These are phyloP conservation scores for Lipomyces orientalis DNA, from an alignment of 805 yeast genomes.

Conservation along the genomic window DNA sequence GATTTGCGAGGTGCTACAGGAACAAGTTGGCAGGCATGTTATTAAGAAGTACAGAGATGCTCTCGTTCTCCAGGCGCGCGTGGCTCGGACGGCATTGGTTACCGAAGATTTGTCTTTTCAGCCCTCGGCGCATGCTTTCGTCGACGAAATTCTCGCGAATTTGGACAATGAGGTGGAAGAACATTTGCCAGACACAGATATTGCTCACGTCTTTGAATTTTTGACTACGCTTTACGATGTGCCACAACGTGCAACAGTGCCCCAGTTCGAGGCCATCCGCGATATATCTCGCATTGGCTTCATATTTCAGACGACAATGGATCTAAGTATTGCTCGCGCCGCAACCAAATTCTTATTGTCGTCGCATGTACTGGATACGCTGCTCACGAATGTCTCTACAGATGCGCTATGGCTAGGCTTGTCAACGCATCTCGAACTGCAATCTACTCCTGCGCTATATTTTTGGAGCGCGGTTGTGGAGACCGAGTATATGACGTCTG, in stretches of 20 bases:
- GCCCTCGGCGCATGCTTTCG: neutral
- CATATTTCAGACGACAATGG: conserved; percentile 11
- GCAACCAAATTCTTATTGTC: conserved; percentile 13
- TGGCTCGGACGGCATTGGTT: conserved; percentile 9
- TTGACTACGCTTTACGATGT: conserved; percentile 8
- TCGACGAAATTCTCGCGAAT: conserved; percentile 4
- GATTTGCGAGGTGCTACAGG: neutral
- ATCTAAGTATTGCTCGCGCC: conserved; percentile 8
- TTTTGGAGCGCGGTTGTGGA: conserved; percentile 19
- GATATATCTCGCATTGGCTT: conserved; percentile 9
- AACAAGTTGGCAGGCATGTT: neutral
- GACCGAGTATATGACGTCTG: neutral
- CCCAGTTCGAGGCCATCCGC: neutral
- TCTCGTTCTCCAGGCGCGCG: neutral
- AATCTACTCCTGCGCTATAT: conserved; percentile 16
- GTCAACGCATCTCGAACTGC: neutral
- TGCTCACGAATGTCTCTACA: conserved; percentile 2
- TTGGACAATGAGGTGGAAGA: neutral
- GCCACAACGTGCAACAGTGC: neutral
- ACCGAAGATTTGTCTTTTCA: conserved; percentile 23
- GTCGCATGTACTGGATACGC: neutral
- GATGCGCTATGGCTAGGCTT: neutral
- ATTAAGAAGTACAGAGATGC: neutral
- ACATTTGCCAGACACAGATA: neutral
- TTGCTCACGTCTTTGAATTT: conserved; percentile 7